Percentiles rank a stretch among this genome's conserved stretches.
phyloP scores from a whole-genome alignment of 345 rosid genomes.

The Lagerstroemia speciosa region DNA sequence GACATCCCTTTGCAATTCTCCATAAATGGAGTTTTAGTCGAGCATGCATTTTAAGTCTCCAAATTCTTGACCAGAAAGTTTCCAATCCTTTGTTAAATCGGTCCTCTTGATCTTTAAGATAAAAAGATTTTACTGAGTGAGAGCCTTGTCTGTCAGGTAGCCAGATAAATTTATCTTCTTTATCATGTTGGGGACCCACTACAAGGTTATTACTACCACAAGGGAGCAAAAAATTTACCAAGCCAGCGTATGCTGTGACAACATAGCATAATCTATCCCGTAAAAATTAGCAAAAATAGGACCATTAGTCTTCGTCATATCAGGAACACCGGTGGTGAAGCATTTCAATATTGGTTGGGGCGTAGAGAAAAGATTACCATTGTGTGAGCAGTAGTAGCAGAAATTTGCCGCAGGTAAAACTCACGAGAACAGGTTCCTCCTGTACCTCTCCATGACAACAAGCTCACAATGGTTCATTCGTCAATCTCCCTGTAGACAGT shows the following conservation, averaged over 20 bases:
- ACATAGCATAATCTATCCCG: background rate
- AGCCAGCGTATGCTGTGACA: background rate
- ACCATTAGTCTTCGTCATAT: background rate
- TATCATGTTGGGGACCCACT: background rate
- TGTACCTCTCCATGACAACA: conserved; percentile 9
- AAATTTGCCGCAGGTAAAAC: background rate
- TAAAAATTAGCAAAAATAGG: background rate
- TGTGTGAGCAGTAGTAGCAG: background rate
- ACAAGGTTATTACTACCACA: background rate
- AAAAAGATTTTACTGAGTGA: too few relatives aligned
- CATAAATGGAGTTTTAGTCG: too few relatives aligned
- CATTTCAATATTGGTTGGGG: background rate
- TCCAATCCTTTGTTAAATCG: too few relatives aligned
- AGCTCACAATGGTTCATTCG: background rate
- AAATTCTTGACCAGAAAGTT: too few relatives aligned
- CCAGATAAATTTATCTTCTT: too few relatives aligned
- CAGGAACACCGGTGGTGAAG: background rate
- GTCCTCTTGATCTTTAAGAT: too few relatives aligned
- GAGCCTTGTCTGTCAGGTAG: too few relatives aligned
- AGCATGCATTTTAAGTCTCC: too few relatives aligned
- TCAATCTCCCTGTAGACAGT: conserved; percentile 91
- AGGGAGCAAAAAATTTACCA: background rate
- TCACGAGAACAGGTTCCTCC: conserved; percentile 12
- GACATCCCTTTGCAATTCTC: too few relatives aligned
- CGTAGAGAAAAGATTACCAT: background rate